phyloP scores from a whole-genome alignment of 495 filamentous ascomycete genomes.

The Aspergillus wentii region DNA sequence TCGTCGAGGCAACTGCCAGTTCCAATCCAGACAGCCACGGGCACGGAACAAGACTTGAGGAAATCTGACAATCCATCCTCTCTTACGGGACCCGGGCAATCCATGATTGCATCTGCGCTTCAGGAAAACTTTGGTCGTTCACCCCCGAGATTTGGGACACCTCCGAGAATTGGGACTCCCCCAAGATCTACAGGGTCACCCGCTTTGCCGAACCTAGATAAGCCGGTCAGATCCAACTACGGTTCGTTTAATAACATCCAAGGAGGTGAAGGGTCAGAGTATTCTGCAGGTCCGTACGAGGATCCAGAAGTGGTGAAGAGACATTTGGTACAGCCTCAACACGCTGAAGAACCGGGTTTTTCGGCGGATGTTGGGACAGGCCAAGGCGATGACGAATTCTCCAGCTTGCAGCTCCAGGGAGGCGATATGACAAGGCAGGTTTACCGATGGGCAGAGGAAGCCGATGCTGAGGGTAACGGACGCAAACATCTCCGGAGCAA shows the following conservation, averaged over 20 bases:
- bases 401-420: slow-evolving; percentile 84
- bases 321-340: slow-evolving; percentile 69
- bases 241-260: slow-evolving; percentile 70
- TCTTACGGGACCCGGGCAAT: slow-evolving; percentile 62
- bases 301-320: slow-evolving; percentile 76
- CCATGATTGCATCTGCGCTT: slow-evolving; percentile 70
- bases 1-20: slow-evolving; percentile 35
- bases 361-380: slow-evolving; percentile 43
- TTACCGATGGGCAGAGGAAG: slow-evolving; percentile 90
- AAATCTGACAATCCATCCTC: slow-evolving; percentile 36
- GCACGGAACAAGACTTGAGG: slow-evolving; percentile 27
- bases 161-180: slow-evolving; percentile 48
- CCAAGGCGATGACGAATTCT: slow-evolving; percentile 75
- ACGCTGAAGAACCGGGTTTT: slow-evolving; percentile 37
- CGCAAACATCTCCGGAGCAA: slow-evolving; percentile 59
- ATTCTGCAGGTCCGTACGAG: slow-evolving; percentile 53
- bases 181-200: slow-evolving; percentile 55
- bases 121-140: slow-evolving; percentile 57
- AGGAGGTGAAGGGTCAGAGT: slow-evolving; percentile 27
- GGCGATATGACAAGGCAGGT: slow-evolving; percentile 92
- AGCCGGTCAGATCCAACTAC: slow-evolving; percentile 59
- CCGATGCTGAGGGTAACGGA: slow-evolving; percentile 50
- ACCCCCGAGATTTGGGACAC: slow-evolving; percentile 44
- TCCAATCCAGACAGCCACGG: slow-evolving; percentile 23
- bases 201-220: slow-evolving; percentile 32